Conservation (phyloP, 345 rosid genomes). For the Salix suchowensis region DNA sequence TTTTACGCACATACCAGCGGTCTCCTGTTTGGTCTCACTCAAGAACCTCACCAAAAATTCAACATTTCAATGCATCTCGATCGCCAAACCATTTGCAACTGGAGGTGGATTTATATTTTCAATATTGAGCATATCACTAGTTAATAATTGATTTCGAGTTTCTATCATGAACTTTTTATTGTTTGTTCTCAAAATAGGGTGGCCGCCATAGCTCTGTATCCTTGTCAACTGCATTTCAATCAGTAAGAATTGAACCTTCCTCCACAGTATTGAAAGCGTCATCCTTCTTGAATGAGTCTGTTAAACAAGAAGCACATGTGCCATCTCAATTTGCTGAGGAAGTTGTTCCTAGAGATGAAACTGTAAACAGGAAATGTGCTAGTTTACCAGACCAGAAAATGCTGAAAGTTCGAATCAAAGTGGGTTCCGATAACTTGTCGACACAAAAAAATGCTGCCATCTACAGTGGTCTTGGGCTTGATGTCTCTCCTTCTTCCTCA, state of each 20-base stretch:
- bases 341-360: constrained; percentile 30
- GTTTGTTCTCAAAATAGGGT: constrained; percentile 42
- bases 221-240: constrained; percentile 37
- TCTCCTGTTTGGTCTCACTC: constrained; percentile 67
- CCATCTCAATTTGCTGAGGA: constrained; percentile 38
- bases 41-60: constrained; percentile 53
- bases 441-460: constrained; percentile 61
- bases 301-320: constrained; percentile 35
- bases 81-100: constrained; percentile 51
- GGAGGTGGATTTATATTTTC: constrained; percentile 53
- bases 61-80: constrained; percentile 38
- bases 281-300: constrained; percentile 30
- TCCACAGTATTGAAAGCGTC: constrained; percentile 36
- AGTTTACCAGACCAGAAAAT: constrained; percentile 52
- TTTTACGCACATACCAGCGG: constrained; percentile 73
- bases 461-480: constrained; percentile 71
- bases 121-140: background rate
- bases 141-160: constrained; percentile 3
- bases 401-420: constrained; percentile 70
- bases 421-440: constrained; percentile 71
- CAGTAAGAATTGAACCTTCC: constrained; percentile 42
- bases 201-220: constrained; percentile 34
- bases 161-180: constrained; percentile 11
- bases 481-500: constrained; percentile 68
- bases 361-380: constrained; percentile 34